A percentile compares a stretch with the other conserved stretches of the same genome.
phyloP scores from a whole-genome alignment of 371 early-diverging fungal genomes.

The Zychaea mexicana region DNA sequence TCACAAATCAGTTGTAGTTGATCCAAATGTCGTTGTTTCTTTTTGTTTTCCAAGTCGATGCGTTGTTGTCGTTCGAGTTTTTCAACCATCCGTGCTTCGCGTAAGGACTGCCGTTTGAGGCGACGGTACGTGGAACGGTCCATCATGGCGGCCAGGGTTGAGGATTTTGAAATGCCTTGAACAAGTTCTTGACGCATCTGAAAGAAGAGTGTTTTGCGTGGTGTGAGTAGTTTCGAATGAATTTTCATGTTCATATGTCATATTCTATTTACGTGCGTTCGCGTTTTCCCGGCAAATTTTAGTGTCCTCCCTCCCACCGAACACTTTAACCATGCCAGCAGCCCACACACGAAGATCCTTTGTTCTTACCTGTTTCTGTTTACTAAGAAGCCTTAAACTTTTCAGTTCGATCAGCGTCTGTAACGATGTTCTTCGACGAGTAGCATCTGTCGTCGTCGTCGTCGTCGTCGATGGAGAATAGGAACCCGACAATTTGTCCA shows the following conservation, averaged over 20 bases:
- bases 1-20: slow-evolving; percentile 75
- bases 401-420: slow-evolving; percentile 16
- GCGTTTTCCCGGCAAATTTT: not conserved
- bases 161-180: slow-evolving; percentile 62
- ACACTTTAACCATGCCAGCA: no score
- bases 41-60: slow-evolving; percentile 83
- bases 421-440: slow-evolving; percentile 7
- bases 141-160: slow-evolving; percentile 77
- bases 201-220: slow-evolving; percentile 8
- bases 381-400: slow-evolving; percentile 67
- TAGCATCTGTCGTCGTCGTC: slow-evolving; percentile 7
- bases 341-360: not conserved
- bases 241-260: not conserved
- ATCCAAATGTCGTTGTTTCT: slow-evolving; percentile 83
- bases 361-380: slow-evolving; percentile 65
- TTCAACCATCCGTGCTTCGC: slow-evolving; percentile 92
- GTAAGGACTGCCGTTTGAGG: slow-evolving; percentile 86
- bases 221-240: not conserved
- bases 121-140: slow-evolving; percentile 82
- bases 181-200: slow-evolving; percentile 83
- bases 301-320: not conserved
- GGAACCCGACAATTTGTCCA: not conserved
- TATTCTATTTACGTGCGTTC: not conserved
- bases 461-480: not conserved
- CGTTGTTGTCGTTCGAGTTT: slow-evolving; percentile 88